Base-by-base conservation (phyloP, 495 filamentous ascomycete genomes). In the Penicillium soppii region DNA sequence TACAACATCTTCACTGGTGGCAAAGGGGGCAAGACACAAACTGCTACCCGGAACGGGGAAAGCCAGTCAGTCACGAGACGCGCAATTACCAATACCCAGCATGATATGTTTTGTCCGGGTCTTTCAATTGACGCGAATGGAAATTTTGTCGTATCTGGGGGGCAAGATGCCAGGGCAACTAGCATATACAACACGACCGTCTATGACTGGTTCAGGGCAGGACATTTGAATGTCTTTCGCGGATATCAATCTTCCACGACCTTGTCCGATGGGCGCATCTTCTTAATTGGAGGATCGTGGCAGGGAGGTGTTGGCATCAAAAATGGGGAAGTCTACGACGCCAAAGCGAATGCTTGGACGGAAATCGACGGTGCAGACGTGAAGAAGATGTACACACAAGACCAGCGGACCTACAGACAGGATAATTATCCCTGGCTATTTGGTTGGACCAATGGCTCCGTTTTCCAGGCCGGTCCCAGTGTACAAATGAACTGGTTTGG, bases 361-460 rank as follows among this genome's bases (percentile, higher is more conserved):
- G 25, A 55, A 6, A 62, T 78, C 1, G 49, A 57, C 5, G 68
- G 69, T 20, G 63, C 66, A 43, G 50, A 57, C 4, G 72, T 71
- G 10, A 58, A 61, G 26, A 71, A 73, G 1, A 81, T 83, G 75
- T 54, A 79, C 7, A 84, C 80, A 6, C 56, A 63, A 10, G 82
- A 85, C 59, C 42, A 13, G 43, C 52, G 73, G 5, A 58, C 68
- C 5, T 84, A 70, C 46, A 68, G 76, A 13, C 51, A 65, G 8
- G 81, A 85, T 58, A 82, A 81, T 50, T 82, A 85, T 52, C 76
- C 54, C 37, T 84, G 81, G 82, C 67, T 85, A n/a, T 85, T 83
- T 57, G 79, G 60, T 8, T 85, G 81, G 77, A 83, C 78, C 52
- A 65, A 71, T 33, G 70, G 64, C 8, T 72, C 56, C 21, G 74